Evolutionary conservation across 352 stramenopile species (phyloP), one percentile per base, ranked within the genome.

Genomic region (Globisporangium emineosum): DNA sequence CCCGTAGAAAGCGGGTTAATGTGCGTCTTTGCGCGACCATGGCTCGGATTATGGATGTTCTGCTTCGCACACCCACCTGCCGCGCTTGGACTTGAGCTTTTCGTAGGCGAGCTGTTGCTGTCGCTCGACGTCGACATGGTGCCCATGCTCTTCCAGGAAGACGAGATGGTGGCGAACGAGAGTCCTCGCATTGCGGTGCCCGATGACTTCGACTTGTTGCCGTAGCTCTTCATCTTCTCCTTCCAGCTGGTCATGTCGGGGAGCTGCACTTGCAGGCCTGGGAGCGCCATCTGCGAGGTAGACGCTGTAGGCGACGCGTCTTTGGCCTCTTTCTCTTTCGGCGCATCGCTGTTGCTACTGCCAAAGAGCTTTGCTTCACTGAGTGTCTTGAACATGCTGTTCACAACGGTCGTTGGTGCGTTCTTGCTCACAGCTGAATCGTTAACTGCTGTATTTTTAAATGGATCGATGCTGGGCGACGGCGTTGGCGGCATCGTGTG

Each of bases 1-100:
- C 78, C 78, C 43, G 63, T 74, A 30, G 72, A 64, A 7, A 83
- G 70, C 1, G 71, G 56, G 51, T 37, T 76, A 54, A 59, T 65
- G 5, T 51, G 53, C 5, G 62, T 62, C 17, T 55, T 66, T 4
- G 55, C 59, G 25, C 62, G 64, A 17, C 66, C 15, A 17, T 66
- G 64, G 49, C 67, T 75, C 15, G 85, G 64, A 49, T 72, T 75
- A 43, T 90, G 76, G 17, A 90, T 69, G 40, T 92, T 90, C 23
- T 72, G 77, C n/a, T 73, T 75, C 10, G 78, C 57, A 21, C 32
- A 54, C 27, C 66, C 73, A 63, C 7, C 40, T 6, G 72, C 58
- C 15, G 65, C 57, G 27, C 30, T 56, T 21, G 52, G 62, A 27
- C 49, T 59, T 42, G 51, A n/a, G 12, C 37, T 56, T 29, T 64